phyloP scores from a whole-genome alignment of 2,329 filamentous ascomycete genomes.

The Mycocentrospora acerina region DNA sequence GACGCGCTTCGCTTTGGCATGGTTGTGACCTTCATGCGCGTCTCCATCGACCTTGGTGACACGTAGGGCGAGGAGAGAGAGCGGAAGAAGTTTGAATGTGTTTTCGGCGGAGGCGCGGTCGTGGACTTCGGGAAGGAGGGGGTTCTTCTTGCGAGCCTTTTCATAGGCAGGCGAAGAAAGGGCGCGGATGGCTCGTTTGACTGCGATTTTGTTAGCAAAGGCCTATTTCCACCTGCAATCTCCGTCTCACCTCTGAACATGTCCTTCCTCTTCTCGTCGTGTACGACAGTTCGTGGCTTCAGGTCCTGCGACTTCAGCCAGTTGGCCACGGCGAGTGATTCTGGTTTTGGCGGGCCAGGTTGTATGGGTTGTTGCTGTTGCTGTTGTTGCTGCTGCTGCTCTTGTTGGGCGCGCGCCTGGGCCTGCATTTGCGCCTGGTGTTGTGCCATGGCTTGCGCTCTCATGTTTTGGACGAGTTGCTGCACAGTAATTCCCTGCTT shows the following conservation, averaged over 20 bases:
- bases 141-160: slow-evolving; percentile 86
- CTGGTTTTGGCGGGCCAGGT: slow-evolving; percentile 81
- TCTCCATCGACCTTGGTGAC: slow-evolving; percentile 80
- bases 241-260: slow-evolving; percentile 81
- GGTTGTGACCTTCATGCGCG: slow-evolving; percentile 64
- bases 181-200: slow-evolving; percentile 92
- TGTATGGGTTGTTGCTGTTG: slow-evolving; percentile 65
- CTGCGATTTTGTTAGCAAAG: slow-evolving; percentile 48
- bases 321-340: slow-evolving; percentile 83
- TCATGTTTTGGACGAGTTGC: slow-evolving; percentile 68
- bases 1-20: slow-evolving; percentile 70
- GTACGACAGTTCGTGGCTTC: slow-evolving; percentile 86
- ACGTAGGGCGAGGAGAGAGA: slow-evolving; percentile 90
- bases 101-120: slow-evolving; percentile 90
- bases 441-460: slow-evolving; percentile 57
- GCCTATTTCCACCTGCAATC: background rate
- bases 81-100: slow-evolving; percentile 88
- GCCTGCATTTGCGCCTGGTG: slow-evolving; percentile 48
- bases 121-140: slow-evolving; percentile 81
- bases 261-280: slow-evolving; percentile 95
- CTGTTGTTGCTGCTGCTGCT: slow-evolving; percentile 44
- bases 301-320: slow-evolving; percentile 83
- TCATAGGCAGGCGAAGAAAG: slow-evolving; percentile 86
- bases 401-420: slow-evolving; percentile 36
- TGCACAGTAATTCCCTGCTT: slow-evolving; percentile 83